These are phyloP conservation scores for Neonectria hederae DNA, from an alignment of 2,329 filamentous ascomycete species.

Conservation along the genomic window DNA sequence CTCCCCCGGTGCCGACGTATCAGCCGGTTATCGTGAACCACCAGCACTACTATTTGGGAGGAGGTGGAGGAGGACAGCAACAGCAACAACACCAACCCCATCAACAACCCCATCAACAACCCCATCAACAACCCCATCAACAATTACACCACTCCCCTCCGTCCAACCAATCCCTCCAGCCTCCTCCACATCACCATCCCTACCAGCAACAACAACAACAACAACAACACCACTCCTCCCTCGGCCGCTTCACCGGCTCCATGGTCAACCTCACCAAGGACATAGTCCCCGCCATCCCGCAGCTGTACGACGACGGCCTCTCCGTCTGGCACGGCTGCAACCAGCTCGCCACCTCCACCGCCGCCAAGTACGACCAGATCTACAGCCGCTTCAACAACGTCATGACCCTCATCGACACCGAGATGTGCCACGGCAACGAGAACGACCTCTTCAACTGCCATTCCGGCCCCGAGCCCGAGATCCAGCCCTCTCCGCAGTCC, in stretches of 20 bases:
- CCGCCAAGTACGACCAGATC: slow-evolving; percentile 67
- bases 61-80: slow-evolving; percentile 5
- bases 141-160: slow-evolving; percentile 19
- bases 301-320: slow-evolving; percentile 55
- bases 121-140: slow-evolving; percentile 11
- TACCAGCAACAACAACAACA: slow-evolving; percentile 25
- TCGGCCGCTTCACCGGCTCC: slow-evolving; percentile 52
- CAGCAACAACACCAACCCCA: slow-evolving; percentile 3
- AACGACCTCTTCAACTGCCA: slow-evolving; percentile 60
- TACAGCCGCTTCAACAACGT: slow-evolving; percentile 71
- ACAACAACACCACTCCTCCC: slow-evolving; percentile 31
- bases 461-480: slow-evolving; percentile 22
- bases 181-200: background rate
- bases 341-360: slow-evolving; percentile 57
- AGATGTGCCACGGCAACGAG: slow-evolving; percentile 63
- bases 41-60: slow-evolving; percentile 59
- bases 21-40: slow-evolving; percentile 61
- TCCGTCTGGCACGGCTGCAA: slow-evolving; percentile 53
- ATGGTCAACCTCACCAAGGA: slow-evolving; percentile 56
- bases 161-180: background rate
- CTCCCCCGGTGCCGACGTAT: slow-evolving; percentile 23
- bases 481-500: too few species aligned
- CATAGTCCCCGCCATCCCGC: slow-evolving; percentile 45
- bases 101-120: background rate
- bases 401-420: slow-evolving; percentile 77